These are phyloP conservation scores for Phytophthora ohioensis DNA, from an alignment of 352 stramenopile genomes.

Conservation along the genomic window DNA sequence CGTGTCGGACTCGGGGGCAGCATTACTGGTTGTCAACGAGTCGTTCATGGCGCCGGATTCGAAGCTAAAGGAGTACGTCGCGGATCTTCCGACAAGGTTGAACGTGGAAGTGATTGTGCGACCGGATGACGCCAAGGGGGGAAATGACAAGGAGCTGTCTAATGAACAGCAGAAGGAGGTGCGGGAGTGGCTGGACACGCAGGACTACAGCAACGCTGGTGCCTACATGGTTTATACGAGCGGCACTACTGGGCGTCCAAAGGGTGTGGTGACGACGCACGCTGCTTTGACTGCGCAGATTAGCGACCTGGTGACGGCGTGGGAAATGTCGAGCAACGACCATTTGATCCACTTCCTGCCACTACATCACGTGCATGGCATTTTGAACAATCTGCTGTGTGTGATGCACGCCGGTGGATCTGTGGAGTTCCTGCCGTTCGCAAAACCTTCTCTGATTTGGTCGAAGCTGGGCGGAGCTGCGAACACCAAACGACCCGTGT, in stretches of 20 bases:
- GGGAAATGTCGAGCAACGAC: conserved; percentile 81
- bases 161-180: conserved; percentile 32
- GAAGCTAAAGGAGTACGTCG: conserved; percentile 40
- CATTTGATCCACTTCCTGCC: conserved; percentile 92
- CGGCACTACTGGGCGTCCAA: conserved; percentile 83
- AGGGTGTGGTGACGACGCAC: conserved; percentile 89
- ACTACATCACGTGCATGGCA: conserved; percentile 92
- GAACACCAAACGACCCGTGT: conserved; percentile 42
- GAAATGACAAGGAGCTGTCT: conserved; percentile 17
- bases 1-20: conserved; percentile 59
- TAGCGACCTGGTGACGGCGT: conserved; percentile 82
- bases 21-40: conserved; percentile 59
- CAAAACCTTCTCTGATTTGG: conserved; percentile 74
- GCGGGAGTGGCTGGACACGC: conserved; percentile 44
- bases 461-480: conserved; percentile 40
- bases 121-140: conserved; percentile 27
- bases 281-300: conserved; percentile 77
- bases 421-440: conserved; percentile 81
- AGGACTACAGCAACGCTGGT: conserved; percentile 29
- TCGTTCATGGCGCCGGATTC: conserved; percentile 37
- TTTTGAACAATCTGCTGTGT: conserved; percentile 91
- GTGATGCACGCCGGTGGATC: conserved; percentile 80
- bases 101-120: conserved; percentile 38
- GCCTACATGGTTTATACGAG: conserved; percentile 88
- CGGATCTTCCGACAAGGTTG: conserved; percentile 22